A percentile compares a stretch with the other conserved stretches of the same genome.
These are phyloP conservation scores for Cladobotryum protrusum DNA, from an alignment of 2,329 filamentous ascomycete genomes.

Conservation along the genomic window DNA sequence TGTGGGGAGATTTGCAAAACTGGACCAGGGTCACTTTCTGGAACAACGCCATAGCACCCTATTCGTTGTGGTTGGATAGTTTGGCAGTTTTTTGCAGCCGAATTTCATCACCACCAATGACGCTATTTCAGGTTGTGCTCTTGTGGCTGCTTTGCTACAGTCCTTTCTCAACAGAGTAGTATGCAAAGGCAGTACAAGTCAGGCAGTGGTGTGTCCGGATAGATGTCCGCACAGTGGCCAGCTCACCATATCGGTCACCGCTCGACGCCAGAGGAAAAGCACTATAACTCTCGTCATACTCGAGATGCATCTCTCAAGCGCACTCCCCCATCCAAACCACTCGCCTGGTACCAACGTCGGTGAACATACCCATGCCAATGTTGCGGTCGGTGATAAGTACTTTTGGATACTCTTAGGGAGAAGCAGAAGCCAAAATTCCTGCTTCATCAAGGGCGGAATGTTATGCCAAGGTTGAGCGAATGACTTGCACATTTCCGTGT, in stretches of 20 bases:
- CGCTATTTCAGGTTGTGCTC: slow-evolving; percentile 1
- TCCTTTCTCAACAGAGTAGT: background rate
- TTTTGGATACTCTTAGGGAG: background rate
- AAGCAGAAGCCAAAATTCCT: too few relatives aligned
- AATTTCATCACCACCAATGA: background rate
- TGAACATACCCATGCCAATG: background rate
- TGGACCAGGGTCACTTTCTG: slow-evolving; percentile 5
- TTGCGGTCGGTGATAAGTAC: background rate
- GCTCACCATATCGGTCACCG: slow-evolving; percentile 7
- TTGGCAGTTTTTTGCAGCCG: slow-evolving; percentile 9
- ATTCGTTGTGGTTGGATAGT: background rate
- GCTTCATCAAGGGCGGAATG: too few relatives aligned
- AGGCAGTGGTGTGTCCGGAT: slow-evolving; percentile 8
- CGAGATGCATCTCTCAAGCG: background rate
- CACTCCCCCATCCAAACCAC: background rate
- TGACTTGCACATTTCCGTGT: background rate
- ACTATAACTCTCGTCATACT: slow-evolving; percentile 4
- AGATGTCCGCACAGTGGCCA: slow-evolving; percentile 5
- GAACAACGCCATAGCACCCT: slow-evolving; percentile 1
- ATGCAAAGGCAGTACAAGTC: background rate
- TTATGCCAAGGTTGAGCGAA: too few relatives aligned
- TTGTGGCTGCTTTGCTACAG: background rate
- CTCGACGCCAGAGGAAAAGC: slow-evolving; percentile 2
- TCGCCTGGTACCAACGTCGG: background rate
- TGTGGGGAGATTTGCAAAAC: background rate